Base-by-base conservation (phyloP, 495 filamentous ascomycete species). In the Diplogelasinospora grovesii region DNA sequence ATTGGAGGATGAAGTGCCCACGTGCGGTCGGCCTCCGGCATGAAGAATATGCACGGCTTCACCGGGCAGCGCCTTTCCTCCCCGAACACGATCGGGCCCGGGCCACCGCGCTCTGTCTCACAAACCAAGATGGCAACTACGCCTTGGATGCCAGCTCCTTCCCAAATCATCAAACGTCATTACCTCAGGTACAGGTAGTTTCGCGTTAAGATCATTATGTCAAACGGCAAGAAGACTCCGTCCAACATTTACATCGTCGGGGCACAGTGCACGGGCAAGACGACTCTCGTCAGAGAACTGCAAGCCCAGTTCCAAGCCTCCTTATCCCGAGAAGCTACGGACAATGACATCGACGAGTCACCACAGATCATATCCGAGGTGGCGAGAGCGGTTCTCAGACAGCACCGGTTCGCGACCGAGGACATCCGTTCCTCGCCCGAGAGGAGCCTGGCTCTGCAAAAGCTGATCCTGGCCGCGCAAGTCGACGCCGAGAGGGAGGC, bases 231-330 rank as follows among this genome's bases (percentile, higher is more conserved):
- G 18, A 32, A 5, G n/a, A n/a, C 29, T 45, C n/a, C 8, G 16
- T 18, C 24, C 13, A 29, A 59, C 39, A 69, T 74, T 47, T 75
- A 71, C 52, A 62, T 74, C 39, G 56, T 73, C 20, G 71, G 72
- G 10, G 61, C 72, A 22, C 70, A 68, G 40, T 65, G 60, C 39
- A 74, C 69, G 3, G 72, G 72, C 40, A 75, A 74, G 46, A 72
- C 72, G 2, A 74, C 72, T 6, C 60, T 74, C 15, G 60, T 65
- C 30, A 49, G 59, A 29, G 62, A 60, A 0, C 52, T 75, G 7
- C 46, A 50, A 19, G 27, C 26, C 4, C 45, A 60, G 41, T 66
- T 70, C 24, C 20, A 41, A 19, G 14, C 36, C 18, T 23, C 22
- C 5, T 27, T 27, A 15, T 8, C 39, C 6, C n/a, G n/a, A n/a